These are phyloP conservation scores for Apiospora malaysiana DNA, from an alignment of 2,329 filamentous ascomycete genomes.

Conservation along the genomic window DNA sequence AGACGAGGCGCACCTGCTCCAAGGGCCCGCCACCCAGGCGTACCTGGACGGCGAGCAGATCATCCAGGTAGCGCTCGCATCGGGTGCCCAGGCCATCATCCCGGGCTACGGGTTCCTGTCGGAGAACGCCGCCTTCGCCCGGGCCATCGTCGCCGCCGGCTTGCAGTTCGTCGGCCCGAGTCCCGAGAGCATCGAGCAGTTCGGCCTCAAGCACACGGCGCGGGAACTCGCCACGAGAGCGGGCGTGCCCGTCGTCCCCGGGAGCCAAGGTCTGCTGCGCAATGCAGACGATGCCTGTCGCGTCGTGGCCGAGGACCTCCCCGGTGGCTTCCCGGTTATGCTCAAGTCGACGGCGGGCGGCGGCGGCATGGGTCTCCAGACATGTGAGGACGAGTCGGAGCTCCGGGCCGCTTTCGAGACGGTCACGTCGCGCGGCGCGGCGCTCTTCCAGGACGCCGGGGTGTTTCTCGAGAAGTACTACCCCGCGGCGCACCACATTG, in stretches of 20 bases:
- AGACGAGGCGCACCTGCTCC: constrained; percentile 25
- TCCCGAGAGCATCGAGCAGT: constrained; percentile 20
- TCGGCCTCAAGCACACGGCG: constrained; percentile 47
- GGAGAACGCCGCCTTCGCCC: constrained; percentile 23
- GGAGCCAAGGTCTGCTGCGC: constrained; percentile 27
- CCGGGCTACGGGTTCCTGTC: constrained; percentile 25
- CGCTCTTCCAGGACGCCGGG: constrained; percentile 65
- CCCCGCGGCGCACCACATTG: constrained; percentile 66
- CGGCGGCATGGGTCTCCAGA: constrained; percentile 68
- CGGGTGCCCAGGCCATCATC: constrained; percentile 20
- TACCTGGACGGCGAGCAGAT: constrained; percentile 24
- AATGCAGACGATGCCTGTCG: constrained; percentile 58
- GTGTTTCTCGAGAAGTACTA: constrained; percentile 70
- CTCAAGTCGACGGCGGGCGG: constrained; percentile 68
- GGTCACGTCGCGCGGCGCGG: constrained; percentile 61
- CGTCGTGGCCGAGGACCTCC: constrained; percentile 27
- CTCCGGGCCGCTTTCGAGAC: constrained; percentile 57
- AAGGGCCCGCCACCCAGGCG: constrained; percentile 20
- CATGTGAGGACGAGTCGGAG: constrained; percentile 56
- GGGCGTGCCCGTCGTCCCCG: constrained; percentile 41
- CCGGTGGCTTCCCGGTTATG: constrained; percentile 50
- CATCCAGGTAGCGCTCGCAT: background rate
- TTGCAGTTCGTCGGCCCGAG: constrained; percentile 22
- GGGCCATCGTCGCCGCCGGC: background rate
- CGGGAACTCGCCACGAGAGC: constrained; percentile 39